phyloP scores from a whole-genome alignment of 768 basidiomycete species.

The Leccinum barrowsii region DNA sequence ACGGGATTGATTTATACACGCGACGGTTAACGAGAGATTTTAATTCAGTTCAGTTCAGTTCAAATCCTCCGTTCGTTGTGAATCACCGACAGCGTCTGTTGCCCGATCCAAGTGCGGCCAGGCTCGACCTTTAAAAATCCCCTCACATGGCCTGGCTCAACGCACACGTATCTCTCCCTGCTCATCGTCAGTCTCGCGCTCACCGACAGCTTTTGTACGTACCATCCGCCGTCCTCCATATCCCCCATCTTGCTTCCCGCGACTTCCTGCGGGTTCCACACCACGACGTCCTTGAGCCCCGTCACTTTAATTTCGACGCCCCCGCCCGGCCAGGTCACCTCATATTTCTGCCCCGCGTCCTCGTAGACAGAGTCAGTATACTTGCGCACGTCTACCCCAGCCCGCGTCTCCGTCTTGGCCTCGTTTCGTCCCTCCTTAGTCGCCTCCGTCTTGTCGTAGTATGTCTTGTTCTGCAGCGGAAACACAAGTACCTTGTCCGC shows the following conservation, averaged over 20 bases:
- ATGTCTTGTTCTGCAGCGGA: slow-evolving; percentile 61
- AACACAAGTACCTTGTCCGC: slow-evolving; percentile 55
- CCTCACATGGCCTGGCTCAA: slow-evolving; percentile 85
- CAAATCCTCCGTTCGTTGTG: slow-evolving; percentile 26
- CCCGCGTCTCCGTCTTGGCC: slow-evolving; percentile 56
- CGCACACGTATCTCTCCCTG: slow-evolving; percentile 84
- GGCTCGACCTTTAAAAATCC: slow-evolving; percentile 63
- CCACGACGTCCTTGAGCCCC: slow-evolving; percentile 77
- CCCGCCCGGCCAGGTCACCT: slow-evolving; percentile 57
- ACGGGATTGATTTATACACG: background rate
- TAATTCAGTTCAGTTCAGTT: background rate
- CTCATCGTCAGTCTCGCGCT: slow-evolving; percentile 1
- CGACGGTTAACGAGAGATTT: background rate
- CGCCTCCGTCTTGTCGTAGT: slow-evolving; percentile 78
- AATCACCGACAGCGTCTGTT: slow-evolving; percentile 61
- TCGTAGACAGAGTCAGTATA: slow-evolving; percentile 80
- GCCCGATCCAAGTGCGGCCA: slow-evolving; percentile 72
- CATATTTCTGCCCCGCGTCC: slow-evolving; percentile 51
- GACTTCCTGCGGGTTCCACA: slow-evolving; percentile 88
- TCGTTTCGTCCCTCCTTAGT: slow-evolving; percentile 45
- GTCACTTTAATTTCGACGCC: slow-evolving; percentile 48
- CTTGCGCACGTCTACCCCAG: slow-evolving; percentile 59
- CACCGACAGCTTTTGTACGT: slow-evolving; percentile 18
- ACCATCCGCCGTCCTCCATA: slow-evolving; percentile 91
- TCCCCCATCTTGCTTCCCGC: slow-evolving; percentile 74